Evolutionary conservation across 2,329 filamentous ascomycete species (phyloP).

Genomic region (Neobulgaria alba): DNA sequence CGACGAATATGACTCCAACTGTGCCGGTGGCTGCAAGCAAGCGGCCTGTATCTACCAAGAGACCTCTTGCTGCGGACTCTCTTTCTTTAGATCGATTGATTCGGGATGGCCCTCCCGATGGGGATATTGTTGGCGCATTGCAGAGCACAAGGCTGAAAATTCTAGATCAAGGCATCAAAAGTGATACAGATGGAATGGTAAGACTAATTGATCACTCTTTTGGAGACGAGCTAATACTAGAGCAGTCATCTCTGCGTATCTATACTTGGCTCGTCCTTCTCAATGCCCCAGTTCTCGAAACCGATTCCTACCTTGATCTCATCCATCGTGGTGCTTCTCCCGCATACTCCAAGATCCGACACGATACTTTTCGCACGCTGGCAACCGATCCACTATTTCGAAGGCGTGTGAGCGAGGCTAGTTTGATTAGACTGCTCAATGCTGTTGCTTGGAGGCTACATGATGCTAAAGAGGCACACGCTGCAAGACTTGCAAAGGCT

Average conservation of each 20-base stretch:
- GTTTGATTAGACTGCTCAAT: constrained; percentile 86
- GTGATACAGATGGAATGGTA: constrained; percentile 76
- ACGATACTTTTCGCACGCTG: constrained; percentile 94
- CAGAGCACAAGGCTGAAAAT: constrained; percentile 67
- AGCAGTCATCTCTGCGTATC: constrained; percentile 71
- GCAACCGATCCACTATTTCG: constrained; percentile 97
- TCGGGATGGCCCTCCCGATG: constrained; percentile 68
- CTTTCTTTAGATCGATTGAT: constrained; percentile 67
- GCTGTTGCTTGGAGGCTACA: constrained; percentile 90
- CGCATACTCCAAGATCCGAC: constrained; percentile 93
- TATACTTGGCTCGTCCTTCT: constrained; percentile 95
- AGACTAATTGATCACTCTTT: constrained; percentile 20
- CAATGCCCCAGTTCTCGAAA: constrained; percentile 74
- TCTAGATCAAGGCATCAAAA: constrained; percentile 66
- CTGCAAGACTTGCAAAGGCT: constrained; percentile 10
- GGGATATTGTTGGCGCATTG: constrained; percentile 57
- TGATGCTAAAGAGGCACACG: constrained; percentile 52
- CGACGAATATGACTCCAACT: constrained; percentile 36
- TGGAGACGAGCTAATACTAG: constrained; percentile 10
- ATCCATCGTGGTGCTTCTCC: constrained; percentile 91
- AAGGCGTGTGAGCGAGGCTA: constrained; percentile 89
- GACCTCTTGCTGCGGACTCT: constrained; percentile 42
- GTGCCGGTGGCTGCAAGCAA: constrained; percentile 33
- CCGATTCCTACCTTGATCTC: constrained; percentile 80
- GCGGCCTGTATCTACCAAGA: constrained; percentile 38